Evolutionary conservation across 345 rosid species (phyloP).

Genomic region (Laguncularia racemosa): DNA sequence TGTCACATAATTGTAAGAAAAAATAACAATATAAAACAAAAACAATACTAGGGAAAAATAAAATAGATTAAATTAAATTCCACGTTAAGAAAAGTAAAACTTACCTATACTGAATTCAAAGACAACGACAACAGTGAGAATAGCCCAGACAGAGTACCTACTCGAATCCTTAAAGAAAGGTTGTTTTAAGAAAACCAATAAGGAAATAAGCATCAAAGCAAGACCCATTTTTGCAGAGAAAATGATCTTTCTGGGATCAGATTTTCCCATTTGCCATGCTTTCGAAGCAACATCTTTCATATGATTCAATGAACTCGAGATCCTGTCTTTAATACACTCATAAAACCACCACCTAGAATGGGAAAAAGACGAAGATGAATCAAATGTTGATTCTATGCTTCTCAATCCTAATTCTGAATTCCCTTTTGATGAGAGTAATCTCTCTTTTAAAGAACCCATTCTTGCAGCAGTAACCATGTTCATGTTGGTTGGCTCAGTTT

Average conservation of each 20-base stretch:
- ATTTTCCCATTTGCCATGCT: slow-evolving; percentile 65
- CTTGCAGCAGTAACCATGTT: slow-evolving; percentile 33
- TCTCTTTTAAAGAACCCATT: slow-evolving; percentile 47
- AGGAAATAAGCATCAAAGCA: slow-evolving; percentile 62
- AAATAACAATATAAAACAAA: background rate
- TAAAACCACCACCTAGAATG: slow-evolving; percentile 25
- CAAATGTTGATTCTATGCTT: slow-evolving; percentile 11
- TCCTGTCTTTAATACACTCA: slow-evolving; percentile 16
- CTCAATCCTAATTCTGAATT: slow-evolving; percentile 33
- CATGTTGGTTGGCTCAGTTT: too few relatives aligned
- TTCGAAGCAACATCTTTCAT: slow-evolving; percentile 30
- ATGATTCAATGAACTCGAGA: slow-evolving; percentile 16
- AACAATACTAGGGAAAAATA: background rate
- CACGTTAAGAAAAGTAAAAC: background rate
- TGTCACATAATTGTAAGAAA: background rate
- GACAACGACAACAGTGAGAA: slow-evolving; percentile 86
- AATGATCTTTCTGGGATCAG: slow-evolving; percentile 83
- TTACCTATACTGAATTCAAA: slow-evolving; percentile 93
- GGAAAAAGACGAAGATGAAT: background rate
- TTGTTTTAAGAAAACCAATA: slow-evolving; percentile 57
- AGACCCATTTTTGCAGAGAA: slow-evolving; percentile 84
- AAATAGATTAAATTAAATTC: background rate
- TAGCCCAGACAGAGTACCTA: slow-evolving; percentile 79
- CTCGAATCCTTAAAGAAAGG: slow-evolving; percentile 48
- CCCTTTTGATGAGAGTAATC: slow-evolving; percentile 42